Conservation (phyloP, 129 eudicot species). For the Sambucus nigra region DNA sequence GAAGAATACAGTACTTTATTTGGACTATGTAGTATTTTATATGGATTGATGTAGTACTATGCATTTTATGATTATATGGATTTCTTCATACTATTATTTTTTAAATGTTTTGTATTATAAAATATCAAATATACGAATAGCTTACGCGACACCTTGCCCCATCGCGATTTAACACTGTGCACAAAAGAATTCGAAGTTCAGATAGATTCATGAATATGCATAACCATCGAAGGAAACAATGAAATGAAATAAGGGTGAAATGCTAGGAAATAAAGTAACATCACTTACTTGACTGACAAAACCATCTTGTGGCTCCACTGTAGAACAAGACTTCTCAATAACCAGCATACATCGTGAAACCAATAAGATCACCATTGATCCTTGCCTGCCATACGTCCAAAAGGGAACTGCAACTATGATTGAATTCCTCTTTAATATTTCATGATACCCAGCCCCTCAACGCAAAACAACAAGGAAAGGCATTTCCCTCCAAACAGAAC, state of each 20-base stretch:
- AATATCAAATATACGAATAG: too few species aligned
- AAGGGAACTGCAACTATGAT: constrained; percentile 17
- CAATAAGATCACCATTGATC: constrained; percentile 8
- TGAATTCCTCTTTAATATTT: constrained; percentile 9
- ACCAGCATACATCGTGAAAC: constrained; percentile 21
- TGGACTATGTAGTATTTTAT: too few species aligned
- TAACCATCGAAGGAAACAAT: constrained; percentile 14
- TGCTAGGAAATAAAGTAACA: constrained; percentile 12
- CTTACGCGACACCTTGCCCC: too few species aligned
- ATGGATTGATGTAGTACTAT: too few species aligned
- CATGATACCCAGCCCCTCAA: constrained; percentile 16
- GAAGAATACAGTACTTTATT: too few species aligned
- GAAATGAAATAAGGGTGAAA: constrained; percentile 6
- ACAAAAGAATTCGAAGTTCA: not conserved
- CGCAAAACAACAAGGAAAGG: constrained; percentile 5
- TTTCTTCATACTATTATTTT: too few species aligned
- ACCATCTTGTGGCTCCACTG: constrained; percentile 25
- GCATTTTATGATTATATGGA: too few species aligned
- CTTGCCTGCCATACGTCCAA: constrained; percentile 12
- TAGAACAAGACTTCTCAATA: constrained; percentile 18
- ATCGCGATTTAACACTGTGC: too few species aligned
- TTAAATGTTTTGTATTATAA: too few species aligned
- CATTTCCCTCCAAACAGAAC: not conserved
- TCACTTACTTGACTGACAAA: constrained; percentile 38
- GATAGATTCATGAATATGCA: not conserved